Evolutionary conservation across 129 eudicot species (phyloP), one percentile per base, ranked within the genome.

Genomic region (Centrapalus pauciflorus): DNA sequence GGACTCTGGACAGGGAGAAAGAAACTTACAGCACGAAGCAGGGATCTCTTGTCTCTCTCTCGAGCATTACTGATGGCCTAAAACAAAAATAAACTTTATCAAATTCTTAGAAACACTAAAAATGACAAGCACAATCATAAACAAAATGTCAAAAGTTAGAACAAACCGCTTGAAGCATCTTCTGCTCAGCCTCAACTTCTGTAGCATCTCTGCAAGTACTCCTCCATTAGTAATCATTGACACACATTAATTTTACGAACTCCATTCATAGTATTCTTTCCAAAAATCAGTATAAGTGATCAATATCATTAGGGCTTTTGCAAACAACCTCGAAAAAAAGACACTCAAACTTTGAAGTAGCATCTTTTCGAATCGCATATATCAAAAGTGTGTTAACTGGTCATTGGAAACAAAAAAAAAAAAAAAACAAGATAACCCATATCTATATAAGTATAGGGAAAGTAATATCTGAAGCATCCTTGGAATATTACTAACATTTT

Each of bases 11-110:
- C n/a, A 37, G 45, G 48, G 54, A 10, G 4, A 55, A 52, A 55
- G 51, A 67, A 37, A 66, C 95, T 89, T 84, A 94, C 94, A 8
- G 95, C 81, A 61, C 99, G 90, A 46, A 94, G 75, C 75, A 94
- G 72, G n/a, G 83, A 70, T 77, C 99, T 86, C 67, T 88, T 82
- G 3, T 94, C 99, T 76, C 99, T 89, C 64, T 94, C 99, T 37
- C 99, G 85, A 45, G 95, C 96, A 79, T 94, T 94, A 76, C 83
- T 84, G 43, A 94, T 82, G 29, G 99, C 99, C 99, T 89, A 16
- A 69, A 61, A 25, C 70, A 57, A 67, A 56, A 51, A 26, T 20
- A 43, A 25, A 34, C n/a, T 24, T 13, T 56, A 57, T 33, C 56
- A 43, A 38, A 11, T 21, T 50, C 41, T 16, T 58, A 45, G 19